Conservation (phyloP, 2,329 filamentous ascomycete species). For the Xylariomycetidae sp. region DNA sequence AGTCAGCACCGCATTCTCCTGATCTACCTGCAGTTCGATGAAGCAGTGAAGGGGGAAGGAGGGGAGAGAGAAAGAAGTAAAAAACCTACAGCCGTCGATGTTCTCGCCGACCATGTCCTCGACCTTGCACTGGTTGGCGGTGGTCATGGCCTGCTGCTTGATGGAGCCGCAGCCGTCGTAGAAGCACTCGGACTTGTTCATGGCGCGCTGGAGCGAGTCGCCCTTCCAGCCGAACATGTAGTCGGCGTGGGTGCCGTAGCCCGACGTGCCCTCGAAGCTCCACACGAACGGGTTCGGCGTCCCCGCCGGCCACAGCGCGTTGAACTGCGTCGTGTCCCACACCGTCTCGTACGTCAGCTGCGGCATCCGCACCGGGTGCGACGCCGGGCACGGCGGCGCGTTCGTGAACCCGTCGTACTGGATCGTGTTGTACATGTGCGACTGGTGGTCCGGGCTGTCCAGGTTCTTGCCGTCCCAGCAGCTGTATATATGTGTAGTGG, state of each 20-base stretch:
- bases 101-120: constrained; percentile 24
- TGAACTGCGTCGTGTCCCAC: constrained; percentile 37
- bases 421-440: constrained; percentile 23
- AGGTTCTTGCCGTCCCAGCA: constrained; percentile 40
- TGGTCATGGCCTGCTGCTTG: constrained; percentile 25
- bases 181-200: constrained; percentile 35
- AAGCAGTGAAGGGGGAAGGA: too few relatives aligned
- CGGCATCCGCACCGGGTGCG: constrained; percentile 35
- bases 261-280: constrained; percentile 26
- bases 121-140: constrained; percentile 26
- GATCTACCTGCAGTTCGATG: too few relatives aligned
- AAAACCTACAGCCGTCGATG: constrained; percentile 27
- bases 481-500: constrained; percentile 12
- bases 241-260: constrained; percentile 31
- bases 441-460: constrained; percentile 25
- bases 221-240: constrained; percentile 31
- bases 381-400: constrained; percentile 22
- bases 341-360: constrained; percentile 40
- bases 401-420: constrained; percentile 12
- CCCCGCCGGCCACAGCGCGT: constrained; percentile 30
- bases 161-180: constrained; percentile 29
- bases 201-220: constrained; percentile 28
- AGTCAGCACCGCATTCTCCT: too few relatives aligned
- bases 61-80: too few relatives aligned
- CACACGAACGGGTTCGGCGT: constrained; percentile 27